Evolutionary conservation across 768 basidiomycete species (phyloP).

Genomic region (Russula griseocarnosa): DNA sequence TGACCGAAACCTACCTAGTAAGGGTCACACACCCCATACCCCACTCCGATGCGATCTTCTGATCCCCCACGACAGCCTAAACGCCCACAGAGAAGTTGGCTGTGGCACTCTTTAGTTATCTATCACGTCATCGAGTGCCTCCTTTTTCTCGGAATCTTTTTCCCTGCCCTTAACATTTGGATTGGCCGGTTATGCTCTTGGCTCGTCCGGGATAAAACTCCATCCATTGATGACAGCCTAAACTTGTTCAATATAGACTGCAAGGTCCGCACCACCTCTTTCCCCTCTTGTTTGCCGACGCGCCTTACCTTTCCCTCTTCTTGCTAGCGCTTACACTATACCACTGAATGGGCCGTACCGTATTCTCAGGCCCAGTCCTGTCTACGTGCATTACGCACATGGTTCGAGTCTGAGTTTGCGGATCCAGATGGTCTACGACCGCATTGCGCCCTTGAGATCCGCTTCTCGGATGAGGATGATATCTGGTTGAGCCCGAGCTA

Average conservation of each 20-base stretch:
- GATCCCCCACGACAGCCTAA: constrained; percentile 41
- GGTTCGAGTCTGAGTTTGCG: constrained; percentile 63
- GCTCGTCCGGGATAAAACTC: constrained; percentile 53
- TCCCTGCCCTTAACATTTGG: constrained; percentile 57
- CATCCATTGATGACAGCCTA: constrained; percentile 72
- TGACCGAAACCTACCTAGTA: constrained; percentile 77
- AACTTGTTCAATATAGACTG: constrained; percentile 92
- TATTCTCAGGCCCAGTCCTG: constrained; percentile 61
- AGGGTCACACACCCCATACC: constrained; percentile 27
- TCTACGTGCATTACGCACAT: constrained; percentile 64
- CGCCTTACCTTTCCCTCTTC: neutral
- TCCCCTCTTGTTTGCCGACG: constrained; percentile 2
- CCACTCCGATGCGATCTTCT: constrained; percentile 14
- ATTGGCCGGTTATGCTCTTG: constrained; percentile 64
- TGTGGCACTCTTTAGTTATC: constrained; percentile 67
- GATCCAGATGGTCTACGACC: constrained; percentile 74
- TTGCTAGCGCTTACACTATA: constrained; percentile 80
- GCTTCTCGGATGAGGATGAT: constrained; percentile 84
- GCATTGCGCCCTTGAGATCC: constrained; percentile 91
- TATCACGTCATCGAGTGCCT: constrained; percentile 81
- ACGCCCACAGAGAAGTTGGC: constrained; percentile 53
- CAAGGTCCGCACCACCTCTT: constrained; percentile 50
- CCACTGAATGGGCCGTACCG: constrained; percentile 93
- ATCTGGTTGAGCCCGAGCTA: constrained; percentile 92
- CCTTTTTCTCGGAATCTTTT: constrained; percentile 69